These are phyloP conservation scores for Cenococcum geophilum DNA, from an alignment of 495 filamentous ascomycete species.

Conservation along the genomic window DNA sequence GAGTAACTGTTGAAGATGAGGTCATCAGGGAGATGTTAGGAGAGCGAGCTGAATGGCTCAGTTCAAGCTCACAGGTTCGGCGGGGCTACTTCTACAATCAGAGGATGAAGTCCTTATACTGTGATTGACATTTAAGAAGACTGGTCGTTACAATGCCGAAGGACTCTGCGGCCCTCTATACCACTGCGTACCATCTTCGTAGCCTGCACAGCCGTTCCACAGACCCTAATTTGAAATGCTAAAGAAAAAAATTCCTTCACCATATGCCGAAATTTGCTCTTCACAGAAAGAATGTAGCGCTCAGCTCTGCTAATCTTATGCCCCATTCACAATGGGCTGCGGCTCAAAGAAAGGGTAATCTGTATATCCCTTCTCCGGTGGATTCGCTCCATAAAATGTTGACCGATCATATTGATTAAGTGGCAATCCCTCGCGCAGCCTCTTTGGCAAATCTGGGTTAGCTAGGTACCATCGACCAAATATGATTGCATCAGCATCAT, in stretches of 20 bases:
- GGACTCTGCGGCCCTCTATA: background rate
- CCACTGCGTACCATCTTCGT: too few relatives aligned
- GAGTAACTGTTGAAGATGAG: constrained; percentile 33
- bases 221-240: too few relatives aligned
- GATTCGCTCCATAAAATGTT: constrained; percentile 29
- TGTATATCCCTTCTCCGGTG: constrained; percentile 23
- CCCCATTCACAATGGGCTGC: background rate
- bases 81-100: background rate
- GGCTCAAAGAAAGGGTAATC: constrained; percentile 27
- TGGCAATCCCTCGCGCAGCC: constrained; percentile 20
- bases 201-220: too few relatives aligned
- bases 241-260: too few relatives aligned
- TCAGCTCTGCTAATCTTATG: background rate
- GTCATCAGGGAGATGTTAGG: constrained; percentile 24
- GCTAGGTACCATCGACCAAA: constrained; percentile 30
- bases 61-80: constrained; percentile 8
- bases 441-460: constrained; percentile 31
- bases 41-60: constrained; percentile 37
- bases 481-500: constrained; percentile 25
- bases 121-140: background rate
- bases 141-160: background rate
- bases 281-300: constrained; percentile 12
- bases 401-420: constrained; percentile 26
- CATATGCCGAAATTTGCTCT: background rate
- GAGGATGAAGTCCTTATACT: background rate